phyloP scores from a whole-genome alignment of 1,284 basidiomycete genomes.

The Cryptococcus wingfieldii region DNA sequence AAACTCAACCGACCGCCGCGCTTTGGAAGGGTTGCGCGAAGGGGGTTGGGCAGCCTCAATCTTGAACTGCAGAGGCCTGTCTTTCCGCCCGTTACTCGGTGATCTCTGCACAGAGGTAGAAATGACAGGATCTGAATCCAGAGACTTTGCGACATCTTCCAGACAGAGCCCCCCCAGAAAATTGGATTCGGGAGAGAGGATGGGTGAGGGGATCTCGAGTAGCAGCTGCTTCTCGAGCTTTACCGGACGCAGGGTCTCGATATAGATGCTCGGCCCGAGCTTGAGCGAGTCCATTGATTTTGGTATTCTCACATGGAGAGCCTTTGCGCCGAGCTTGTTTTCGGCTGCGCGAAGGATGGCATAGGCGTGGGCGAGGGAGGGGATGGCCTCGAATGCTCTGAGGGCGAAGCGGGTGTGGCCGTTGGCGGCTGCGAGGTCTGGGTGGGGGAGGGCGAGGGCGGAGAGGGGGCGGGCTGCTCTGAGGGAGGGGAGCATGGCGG shows the following conservation, averaged over 20 bases:
- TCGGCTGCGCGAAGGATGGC: conserved; percentile 32
- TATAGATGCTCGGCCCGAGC: conserved; percentile 11
- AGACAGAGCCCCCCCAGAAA: conserved; percentile 19
- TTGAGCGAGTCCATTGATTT: conserved; percentile 24
- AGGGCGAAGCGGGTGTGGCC: conserved; percentile 22
- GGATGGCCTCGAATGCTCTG: conserved; percentile 13
- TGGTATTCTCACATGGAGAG: conserved; percentile 20
- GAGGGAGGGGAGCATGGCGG: too few relatives aligned
- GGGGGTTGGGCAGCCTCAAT: not conserved
- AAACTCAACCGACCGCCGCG: not conserved
- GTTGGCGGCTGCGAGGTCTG: conserved; percentile 16
- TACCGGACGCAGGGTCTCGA: conserved; percentile 27
- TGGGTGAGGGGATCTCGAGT: conserved; percentile 30
- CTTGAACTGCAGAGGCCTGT: not conserved
- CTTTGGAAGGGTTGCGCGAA: not conserved
- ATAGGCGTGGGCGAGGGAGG: conserved; percentile 22
- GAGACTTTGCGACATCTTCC: conserved; percentile 10
- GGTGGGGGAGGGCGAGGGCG: conserved; percentile 24
- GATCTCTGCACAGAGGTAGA: not conserved
- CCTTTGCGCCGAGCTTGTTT: conserved; percentile 20
- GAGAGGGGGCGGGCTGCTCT: not conserved
- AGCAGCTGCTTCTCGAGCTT: conserved; percentile 20
- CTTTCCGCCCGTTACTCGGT: not conserved
- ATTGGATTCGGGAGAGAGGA: conserved; percentile 4
- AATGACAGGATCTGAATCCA: not conserved